phyloP scores from a whole-genome alignment of 2,329 filamentous ascomycete species.

The Bipolaris sorokiniana region DNA sequence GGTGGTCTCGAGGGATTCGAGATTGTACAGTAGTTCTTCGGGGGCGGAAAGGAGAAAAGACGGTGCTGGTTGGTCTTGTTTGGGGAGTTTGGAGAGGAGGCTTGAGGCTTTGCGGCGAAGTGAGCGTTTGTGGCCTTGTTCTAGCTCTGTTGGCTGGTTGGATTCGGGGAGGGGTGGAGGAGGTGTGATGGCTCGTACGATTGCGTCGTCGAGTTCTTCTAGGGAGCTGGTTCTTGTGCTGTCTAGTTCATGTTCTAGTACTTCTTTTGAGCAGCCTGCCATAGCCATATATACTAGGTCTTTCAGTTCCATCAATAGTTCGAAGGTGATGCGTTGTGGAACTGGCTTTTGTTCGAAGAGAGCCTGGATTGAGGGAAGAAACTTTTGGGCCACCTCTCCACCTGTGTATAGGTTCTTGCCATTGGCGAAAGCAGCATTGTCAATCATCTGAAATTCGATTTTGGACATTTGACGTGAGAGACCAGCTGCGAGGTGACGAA shows the following conservation, averaged over 20 bases:
- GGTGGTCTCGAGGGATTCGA: constrained; percentile 46
- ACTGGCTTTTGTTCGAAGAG: constrained; percentile 41
- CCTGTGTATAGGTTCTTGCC: constrained; percentile 46
- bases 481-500: constrained; percentile 43
- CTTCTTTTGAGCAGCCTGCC: constrained; percentile 33
- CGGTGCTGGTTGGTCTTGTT: background rate
- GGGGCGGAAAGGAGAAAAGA: constrained; percentile 31
- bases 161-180: constrained; percentile 4
- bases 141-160: background rate
- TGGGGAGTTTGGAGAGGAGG: constrained; percentile 1
- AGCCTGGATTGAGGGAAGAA: constrained; percentile 39
- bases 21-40: constrained; percentile 35
- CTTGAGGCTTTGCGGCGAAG: constrained; percentile 31
- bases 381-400: constrained; percentile 41
- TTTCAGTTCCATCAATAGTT: constrained; percentile 44
- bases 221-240: constrained; percentile 29
- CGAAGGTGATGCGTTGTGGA: constrained; percentile 45
- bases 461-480: constrained; percentile 46
- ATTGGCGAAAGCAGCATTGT: constrained; percentile 40
- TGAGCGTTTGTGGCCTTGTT: constrained; percentile 18
- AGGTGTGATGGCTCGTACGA: constrained; percentile 33
- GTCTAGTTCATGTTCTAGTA: constrained; percentile 41
- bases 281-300: constrained; percentile 40
- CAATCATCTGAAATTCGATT: constrained; percentile 43
- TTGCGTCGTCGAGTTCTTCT: constrained; percentile 41